Conservation (phyloP, 148 eudicot genomes). For the Rhododendron vialii region DNA sequence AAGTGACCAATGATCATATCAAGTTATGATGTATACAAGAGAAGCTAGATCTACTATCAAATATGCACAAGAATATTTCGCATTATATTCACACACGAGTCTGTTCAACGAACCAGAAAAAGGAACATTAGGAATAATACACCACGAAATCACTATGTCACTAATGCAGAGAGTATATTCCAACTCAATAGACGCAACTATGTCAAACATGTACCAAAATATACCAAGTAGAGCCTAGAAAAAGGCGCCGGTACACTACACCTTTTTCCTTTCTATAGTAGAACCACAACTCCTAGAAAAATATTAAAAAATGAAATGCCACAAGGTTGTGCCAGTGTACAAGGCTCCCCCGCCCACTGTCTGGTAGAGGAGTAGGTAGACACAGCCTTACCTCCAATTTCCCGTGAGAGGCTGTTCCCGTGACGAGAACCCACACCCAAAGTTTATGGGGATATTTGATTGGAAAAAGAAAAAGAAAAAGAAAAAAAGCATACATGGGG, state of each 20-base stretch:
- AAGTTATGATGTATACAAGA: background rate
- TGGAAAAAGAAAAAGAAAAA: too few relatives aligned
- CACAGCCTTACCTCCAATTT: background rate
- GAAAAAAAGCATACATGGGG: too few relatives aligned
- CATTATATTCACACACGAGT: constrained; percentile 4
- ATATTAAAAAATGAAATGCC: background rate
- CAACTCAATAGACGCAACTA: background rate
- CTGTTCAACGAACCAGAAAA: constrained; percentile 38
- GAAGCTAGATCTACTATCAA: background rate
- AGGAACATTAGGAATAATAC: background rate
- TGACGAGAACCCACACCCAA: background rate
- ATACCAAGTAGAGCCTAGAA: background rate
- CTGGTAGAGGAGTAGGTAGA: background rate
- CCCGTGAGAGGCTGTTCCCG: background rate
- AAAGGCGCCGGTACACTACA: background rate
- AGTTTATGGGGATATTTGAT: too few relatives aligned
- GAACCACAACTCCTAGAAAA: background rate
- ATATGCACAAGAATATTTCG: background rate
- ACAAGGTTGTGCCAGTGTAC: background rate
- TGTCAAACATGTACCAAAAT: background rate
- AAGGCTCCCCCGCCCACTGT: background rate
- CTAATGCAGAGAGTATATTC: background rate
- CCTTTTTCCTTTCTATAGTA: background rate
- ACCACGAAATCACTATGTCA: background rate
- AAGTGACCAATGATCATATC: background rate